Base-by-base conservation (phyloP, 1,284 basidiomycete genomes). In the Cryptococcus floricola region DNA sequence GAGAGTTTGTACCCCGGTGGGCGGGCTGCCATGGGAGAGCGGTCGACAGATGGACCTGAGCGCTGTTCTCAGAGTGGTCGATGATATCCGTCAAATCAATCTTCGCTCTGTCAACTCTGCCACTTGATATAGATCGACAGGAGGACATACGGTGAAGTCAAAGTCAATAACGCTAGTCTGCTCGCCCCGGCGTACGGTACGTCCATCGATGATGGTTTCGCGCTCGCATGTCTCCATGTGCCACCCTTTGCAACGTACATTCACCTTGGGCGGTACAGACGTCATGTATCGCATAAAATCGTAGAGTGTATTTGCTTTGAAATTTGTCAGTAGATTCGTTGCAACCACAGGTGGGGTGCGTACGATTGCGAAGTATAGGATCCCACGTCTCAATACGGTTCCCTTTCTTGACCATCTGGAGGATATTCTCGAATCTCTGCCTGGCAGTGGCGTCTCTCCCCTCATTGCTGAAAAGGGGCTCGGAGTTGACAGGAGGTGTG, bases 221-320 rank as follows among this genome's bases (percentile, higher is more conserved):
- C 49, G 51, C 23, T 63, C 55, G 10, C 61, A 58, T 4, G 54
- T 63, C 45, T 68, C 68, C 27, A 38, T 50, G 50, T 69, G 71
- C 2, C 7, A 43, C 48, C 68, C 69, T 13, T 14, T 42, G 48
- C 66, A 66, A 19, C 60, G 56, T 16, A 74, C 37, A 46, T 58
- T 60, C 39, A 71, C 41, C 12, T 56, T 43, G 4, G 72, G 71
- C 0, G 60, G 57, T 4, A 23, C 34, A 38, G 68, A 62, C 0
- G 74, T 56, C 48, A 63, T 59, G 10, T 50, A 44, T 39, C 67
- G 61, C 39, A 76, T 42, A 34, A 64, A 74, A 58, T 76, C 66
- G 57, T 73, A 74, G 50, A 76, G 63, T 0, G 56, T 51, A 3
- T 57, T 48, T 14, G 72, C 71, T 74, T 53, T 1, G 39, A 2